These are phyloP conservation scores for Leptographium radiaticola DNA, from an alignment of 2,329 filamentous ascomycete genomes.

Conservation along the genomic window DNA sequence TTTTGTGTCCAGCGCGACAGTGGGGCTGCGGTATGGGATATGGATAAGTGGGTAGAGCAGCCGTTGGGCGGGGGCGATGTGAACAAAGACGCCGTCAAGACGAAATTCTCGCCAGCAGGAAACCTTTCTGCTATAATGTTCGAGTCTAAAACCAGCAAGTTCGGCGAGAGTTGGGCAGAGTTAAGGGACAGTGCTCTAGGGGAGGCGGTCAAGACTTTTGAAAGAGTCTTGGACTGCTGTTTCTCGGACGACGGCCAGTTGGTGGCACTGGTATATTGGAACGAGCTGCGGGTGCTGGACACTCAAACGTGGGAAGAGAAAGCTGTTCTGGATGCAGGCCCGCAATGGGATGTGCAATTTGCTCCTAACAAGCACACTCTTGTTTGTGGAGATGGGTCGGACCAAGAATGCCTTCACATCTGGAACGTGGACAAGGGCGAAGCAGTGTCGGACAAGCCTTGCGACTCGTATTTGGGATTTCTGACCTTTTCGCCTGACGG, in stretches of 20 bases:
- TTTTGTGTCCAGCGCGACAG: background rate
- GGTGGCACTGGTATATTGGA: background rate
- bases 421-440: background rate
- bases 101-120: background rate
- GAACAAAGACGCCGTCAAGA: background rate
- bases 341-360: background rate
- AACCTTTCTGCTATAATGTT: background rate
- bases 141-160: too few relatives aligned
- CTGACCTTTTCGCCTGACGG: background rate
- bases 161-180: background rate
- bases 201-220: background rate
- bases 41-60: too few relatives aligned
- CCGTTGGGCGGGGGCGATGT: background rate
- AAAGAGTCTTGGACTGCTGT: background rate
- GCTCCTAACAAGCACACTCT: background rate
- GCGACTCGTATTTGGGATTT: too few relatives aligned
- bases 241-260: background rate
- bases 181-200: background rate
- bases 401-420: background rate
- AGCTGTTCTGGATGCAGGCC: background rate
- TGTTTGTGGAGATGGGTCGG: background rate
- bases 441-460: background rate
- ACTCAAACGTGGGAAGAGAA: background rate
- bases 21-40: background rate
- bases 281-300: background rate